Evolutionary conservation across 73 alveolate species (phyloP), one percentile per base, ranked within the genome.

Genomic region (Paramecium primaurelia): DNA sequence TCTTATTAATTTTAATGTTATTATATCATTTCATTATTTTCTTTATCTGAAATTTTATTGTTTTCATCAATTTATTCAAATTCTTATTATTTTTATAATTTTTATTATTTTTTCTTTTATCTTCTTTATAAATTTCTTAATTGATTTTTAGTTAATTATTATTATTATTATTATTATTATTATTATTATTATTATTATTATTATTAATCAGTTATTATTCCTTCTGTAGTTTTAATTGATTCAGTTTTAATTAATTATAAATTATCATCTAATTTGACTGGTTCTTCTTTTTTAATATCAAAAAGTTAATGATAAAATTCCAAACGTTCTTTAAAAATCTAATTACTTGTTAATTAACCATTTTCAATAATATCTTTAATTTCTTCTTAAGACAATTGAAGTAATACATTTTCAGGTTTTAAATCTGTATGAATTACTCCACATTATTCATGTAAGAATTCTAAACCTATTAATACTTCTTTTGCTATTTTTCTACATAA

Each of bases 391-490:
- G 95, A 45, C 47, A 92, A 71, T n/a, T 77, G 44, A 12, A 92
- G 77, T 6, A 92, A 77, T 5, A 92, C 92, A 77, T 92, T 92
- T 40, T 92, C 95, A 45, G 92, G 95, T 34, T 92, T 92, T 34
- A 92, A 95, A 87, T 97, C 99, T 30, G 99, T 97, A 85, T 97
- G 99, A 73, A 97, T 97, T 20, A 97, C 95, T 7, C 98, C 97
- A 87, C 99, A 97, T 91, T 93, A 86, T 20, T 77, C 86, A 84
- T 92, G 95, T 14, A 92, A 71, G 47, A 80, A 92, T 44, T 92
- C 93, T 14, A 92, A 75, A 16, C 95, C 99, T 86, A 97, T 93
- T 71, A 97, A 92, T 64, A 95, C 92, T 71, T 97, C 92, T 92
- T 96, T 96, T 34, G 98, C 97, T 84, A 97, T 95, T 45, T 59